Evolutionary conservation across 2,329 filamentous ascomycete genomes (phyloP).

Genomic region (Macrophomina tecta): DNA sequence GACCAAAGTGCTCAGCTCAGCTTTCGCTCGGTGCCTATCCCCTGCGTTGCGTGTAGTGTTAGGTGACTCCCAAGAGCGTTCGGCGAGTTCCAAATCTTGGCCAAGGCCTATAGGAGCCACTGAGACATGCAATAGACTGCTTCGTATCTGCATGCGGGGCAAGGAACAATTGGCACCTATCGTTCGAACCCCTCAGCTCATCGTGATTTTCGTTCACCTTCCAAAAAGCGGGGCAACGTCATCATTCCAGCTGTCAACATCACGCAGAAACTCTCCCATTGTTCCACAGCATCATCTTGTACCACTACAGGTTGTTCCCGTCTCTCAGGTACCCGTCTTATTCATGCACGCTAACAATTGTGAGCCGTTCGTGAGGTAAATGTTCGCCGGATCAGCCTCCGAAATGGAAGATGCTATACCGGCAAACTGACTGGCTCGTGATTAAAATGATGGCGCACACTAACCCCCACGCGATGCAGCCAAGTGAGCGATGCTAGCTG

Average conservation of each 20-base stretch:
- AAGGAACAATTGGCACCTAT: background rate
- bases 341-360: background rate
- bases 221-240: background rate
- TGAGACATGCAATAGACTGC: background rate
- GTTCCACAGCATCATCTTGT: constrained; percentile 19
- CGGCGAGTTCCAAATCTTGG: background rate
- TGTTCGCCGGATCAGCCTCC: constrained; percentile 1
- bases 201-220: background rate
- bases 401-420: background rate
- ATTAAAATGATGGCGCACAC: background rate
- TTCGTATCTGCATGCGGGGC: constrained; percentile 11
- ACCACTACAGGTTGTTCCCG: constrained; percentile 3
- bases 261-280: background rate
- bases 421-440: background rate
- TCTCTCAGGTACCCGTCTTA: background rate
- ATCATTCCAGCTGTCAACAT: background rate
- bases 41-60: background rate
- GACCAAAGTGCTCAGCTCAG: background rate
- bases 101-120: background rate
- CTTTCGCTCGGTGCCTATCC: too few species aligned
- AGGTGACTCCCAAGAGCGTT: background rate
- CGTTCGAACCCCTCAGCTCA: background rate
- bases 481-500: constrained; percentile 1
- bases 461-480: constrained; percentile 8
- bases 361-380: background rate